Conservation (phyloP, 2,329 filamentous ascomycete species). For the Fusarium metavorans region DNA sequence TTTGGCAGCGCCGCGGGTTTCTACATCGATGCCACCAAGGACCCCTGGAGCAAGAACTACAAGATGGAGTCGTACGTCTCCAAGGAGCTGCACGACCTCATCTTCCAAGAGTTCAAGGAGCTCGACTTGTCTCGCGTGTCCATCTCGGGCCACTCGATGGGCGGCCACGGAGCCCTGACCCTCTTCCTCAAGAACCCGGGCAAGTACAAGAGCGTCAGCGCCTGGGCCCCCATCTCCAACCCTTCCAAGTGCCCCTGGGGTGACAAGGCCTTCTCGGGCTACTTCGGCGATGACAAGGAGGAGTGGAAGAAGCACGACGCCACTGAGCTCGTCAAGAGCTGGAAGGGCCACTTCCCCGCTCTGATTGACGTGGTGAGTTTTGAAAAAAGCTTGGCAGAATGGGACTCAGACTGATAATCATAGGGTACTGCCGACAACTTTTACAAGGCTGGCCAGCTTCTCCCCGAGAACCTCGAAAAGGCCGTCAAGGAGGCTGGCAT, state of each 20-base stretch:
- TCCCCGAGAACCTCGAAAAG: constrained; percentile 91
- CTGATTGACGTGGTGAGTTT: constrained; percentile 86
- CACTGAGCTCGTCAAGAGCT: constrained; percentile 85
- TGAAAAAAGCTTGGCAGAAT: background rate
- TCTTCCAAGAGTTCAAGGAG: constrained; percentile 77
- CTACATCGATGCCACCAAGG: constrained; percentile 87
- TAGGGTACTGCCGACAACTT: constrained; percentile 95
- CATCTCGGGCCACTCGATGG: constrained; percentile 97
- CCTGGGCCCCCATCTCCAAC: constrained; percentile 92
- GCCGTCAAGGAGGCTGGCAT: constrained; percentile 83
- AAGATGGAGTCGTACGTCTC: constrained; percentile 95
- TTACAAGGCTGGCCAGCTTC: constrained; percentile 91
- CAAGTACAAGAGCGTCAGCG: constrained; percentile 88
- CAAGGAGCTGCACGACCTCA: constrained; percentile 82
- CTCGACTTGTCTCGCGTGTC: constrained; percentile 79
- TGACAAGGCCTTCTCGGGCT: constrained; percentile 92
- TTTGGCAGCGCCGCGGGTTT: constrained; percentile 94
- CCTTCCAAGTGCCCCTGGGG: constrained; percentile 91
- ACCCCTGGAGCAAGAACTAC: constrained; percentile 83
- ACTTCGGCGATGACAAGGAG: constrained; percentile 81
- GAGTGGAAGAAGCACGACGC: constrained; percentile 93
- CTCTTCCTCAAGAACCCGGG: constrained; percentile 93
- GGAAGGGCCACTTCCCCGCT: constrained; percentile 77
- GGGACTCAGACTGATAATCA: background rate
- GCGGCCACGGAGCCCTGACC: constrained; percentile 93